Percentiles rank a stretch among this genome's conserved stretches.
Conservation (phyloP, 208 protist species). For the Spongospora subterranea region DNA sequence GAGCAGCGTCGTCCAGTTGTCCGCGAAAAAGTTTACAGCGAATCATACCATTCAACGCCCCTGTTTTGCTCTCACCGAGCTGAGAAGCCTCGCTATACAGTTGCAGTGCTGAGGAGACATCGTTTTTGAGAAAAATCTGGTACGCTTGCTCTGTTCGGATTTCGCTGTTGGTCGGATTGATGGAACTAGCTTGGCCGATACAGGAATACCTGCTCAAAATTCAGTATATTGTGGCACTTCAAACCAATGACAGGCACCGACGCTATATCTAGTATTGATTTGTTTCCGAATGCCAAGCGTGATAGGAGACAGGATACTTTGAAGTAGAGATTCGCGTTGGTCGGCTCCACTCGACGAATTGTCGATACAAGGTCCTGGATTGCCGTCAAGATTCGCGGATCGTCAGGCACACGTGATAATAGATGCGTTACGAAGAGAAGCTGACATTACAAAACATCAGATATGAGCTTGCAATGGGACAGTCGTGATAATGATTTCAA, state of each 20-base stretch:
- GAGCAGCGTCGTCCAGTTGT: slow-evolving; percentile 16
- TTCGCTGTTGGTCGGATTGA: neutral
- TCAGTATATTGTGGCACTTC: neutral
- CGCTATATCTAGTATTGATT: neutral
- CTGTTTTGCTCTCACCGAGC: slow-evolving; percentile 24
- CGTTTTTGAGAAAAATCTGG: neutral
- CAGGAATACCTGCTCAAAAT: neutral
- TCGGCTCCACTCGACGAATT: neutral
- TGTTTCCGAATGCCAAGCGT: neutral
- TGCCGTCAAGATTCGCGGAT: neutral
- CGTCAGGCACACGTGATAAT: neutral
- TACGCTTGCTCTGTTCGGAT: slow-evolving; percentile 32
- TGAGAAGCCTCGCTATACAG: slow-evolving; percentile 48
- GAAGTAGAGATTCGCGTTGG: neutral
- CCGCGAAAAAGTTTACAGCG: slow-evolving; percentile 20
- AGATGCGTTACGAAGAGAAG: neutral
- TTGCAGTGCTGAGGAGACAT: slow-evolving; percentile 4
- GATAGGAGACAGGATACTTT: neutral
- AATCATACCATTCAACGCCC: slow-evolving; percentile 20
- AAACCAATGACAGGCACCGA: neutral
- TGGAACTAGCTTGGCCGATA: neutral
- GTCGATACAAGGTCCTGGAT: neutral
- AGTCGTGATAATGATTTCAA: no score
- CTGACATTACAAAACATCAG: neutral
- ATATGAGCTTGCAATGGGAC: neutral